phyloP scores from a whole-genome alignment of 2,329 filamentous ascomycete genomes.

The Fusarium concolor region DNA sequence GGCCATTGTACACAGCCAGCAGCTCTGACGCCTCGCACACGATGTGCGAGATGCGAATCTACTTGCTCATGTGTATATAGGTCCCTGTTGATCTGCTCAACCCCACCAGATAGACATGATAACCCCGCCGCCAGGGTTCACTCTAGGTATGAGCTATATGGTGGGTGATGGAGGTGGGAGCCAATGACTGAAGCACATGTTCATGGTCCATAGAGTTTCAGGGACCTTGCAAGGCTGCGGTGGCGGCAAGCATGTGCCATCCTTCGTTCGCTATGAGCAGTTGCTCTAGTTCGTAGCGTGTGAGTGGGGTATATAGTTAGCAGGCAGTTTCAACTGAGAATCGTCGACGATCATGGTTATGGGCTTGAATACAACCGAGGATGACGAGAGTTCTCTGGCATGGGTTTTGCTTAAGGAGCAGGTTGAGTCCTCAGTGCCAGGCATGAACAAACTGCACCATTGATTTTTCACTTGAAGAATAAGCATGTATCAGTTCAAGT shows the following conservation, averaged over 20 bases:
- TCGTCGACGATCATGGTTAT: constrained; percentile 28
- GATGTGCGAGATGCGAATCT: constrained; percentile 30
- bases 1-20: constrained; percentile 20
- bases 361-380: constrained; percentile 10
- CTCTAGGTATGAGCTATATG: constrained; percentile 7
- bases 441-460: background rate
- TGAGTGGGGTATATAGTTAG: constrained; percentile 36
- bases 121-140: constrained; percentile 42
- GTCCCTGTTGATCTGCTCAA: constrained; percentile 38
- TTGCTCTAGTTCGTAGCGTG: constrained; percentile 23
- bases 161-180: constrained; percentile 42
- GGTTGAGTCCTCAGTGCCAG: background rate
- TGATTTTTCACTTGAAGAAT: background rate
- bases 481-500: background rate
- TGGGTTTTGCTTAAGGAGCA: background rate
- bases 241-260: constrained; percentile 43
- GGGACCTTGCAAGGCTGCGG: constrained; percentile 41
- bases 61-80: constrained; percentile 28
- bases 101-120: constrained; percentile 41
- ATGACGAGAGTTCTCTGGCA: background rate
- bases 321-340: constrained; percentile 13
- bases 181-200: constrained; percentile 60
- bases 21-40: constrained; percentile 30
- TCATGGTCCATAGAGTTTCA: constrained; percentile 42
- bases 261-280: constrained; percentile 43